phyloP scores from a whole-genome alignment of 2,329 filamentous ascomycete species.

The Cordyceps pruinosa region DNA sequence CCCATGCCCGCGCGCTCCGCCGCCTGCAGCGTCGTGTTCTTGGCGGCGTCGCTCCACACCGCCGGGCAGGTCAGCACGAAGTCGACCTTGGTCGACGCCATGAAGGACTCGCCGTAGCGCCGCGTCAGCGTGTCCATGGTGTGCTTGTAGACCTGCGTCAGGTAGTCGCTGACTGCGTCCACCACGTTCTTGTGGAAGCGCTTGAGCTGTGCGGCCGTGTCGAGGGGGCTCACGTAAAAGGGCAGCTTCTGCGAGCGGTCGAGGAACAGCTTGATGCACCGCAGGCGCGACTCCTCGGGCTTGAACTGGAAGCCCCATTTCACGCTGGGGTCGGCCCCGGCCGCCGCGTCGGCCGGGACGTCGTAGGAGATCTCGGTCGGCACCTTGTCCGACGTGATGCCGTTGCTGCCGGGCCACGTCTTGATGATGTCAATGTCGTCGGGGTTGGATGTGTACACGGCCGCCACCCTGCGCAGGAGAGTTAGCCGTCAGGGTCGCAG shows the following conservation, averaged over 20 bases:
- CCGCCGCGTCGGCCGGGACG: conserved; percentile 22
- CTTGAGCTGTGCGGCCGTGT: conserved; percentile 70
- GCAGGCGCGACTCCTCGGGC: conserved; percentile 66
- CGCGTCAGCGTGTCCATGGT: conserved; percentile 71
- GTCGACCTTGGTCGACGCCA: conserved; percentile 67
- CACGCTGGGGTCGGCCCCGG: conserved; percentile 39
- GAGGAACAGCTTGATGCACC: conserved; percentile 79
- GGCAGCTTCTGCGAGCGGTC: conserved; percentile 75
- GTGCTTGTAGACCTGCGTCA: conserved; percentile 68
- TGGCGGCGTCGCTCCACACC: conserved; percentile 80
- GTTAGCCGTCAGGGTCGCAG: conserved; percentile 1
- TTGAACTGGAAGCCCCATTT: conserved; percentile 83
- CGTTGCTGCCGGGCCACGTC: conserved; percentile 76
- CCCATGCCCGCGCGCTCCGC: conserved; percentile 77
- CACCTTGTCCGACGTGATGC: conserved; percentile 83
- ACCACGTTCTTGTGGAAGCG: conserved; percentile 69
- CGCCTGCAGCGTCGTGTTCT: conserved; percentile 72
- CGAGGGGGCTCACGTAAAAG: conserved; percentile 70
- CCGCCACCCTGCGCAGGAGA: conserved; percentile 47
- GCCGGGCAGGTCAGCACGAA: conserved; percentile 78
- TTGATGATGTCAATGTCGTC: conserved; percentile 81
- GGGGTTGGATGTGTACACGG: conserved; percentile 67
- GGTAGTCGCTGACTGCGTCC: conserved; percentile 72
- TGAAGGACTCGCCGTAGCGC: conserved; percentile 71
- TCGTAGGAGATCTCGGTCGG: conserved; percentile 70